Base-by-base conservation (phyloP, 179 eudicot species). In the Silene coronaria region DNA sequence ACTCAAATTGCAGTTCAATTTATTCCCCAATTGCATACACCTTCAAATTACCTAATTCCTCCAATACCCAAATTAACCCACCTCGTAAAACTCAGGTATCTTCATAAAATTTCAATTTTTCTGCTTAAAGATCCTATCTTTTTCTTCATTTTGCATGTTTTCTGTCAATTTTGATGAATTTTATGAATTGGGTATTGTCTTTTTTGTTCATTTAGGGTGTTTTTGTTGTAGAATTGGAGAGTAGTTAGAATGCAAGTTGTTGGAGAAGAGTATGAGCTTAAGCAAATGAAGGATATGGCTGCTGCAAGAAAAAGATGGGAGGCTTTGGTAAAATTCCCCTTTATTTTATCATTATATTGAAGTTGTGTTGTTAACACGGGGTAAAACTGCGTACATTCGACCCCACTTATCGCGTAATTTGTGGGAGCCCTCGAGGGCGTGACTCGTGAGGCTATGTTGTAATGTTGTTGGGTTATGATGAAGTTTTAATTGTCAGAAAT, bases 261-360 rank as follows among this genome's bases (percentile, higher is more conserved):
- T 48, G 91, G 78, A 67, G 94, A 94, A 80, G 98, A 92, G 75
- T 89, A 84, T 48, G 97, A 92, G 81, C 61, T 94, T 86, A 92
- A 75, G 89, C 98, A 94, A 82, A 80, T 89, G 90, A 94, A 84
- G 79, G 98, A 90, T 46, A 90, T 94, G 97, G 97, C 97, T 75
- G 93, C 98, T 71, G 98, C 97, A n/a, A 88, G 89, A 69, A 91
- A 90, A 81, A 88, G 98, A 92, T 94, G 98, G 98, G 96, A 92
- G 57, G 82, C 91, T 81, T 77, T 94, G 96, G 98, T 94, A 89
- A 73, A 76, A 46, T 71, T 9, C 17, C 10, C 21, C 19, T 23
- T 13, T 6, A 2, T 32, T 73, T 71, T 30, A 45, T 45, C 51
- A 11, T 45, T 12, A 45, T 45, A 45, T 12, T 45, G 0, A 45